Percentiles rank a stretch among this genome's conserved stretches.
Evolutionary conservation across 1,139 yeast genomes (phyloP).

Genomic region (Suhomyces bribrorum): DNA sequence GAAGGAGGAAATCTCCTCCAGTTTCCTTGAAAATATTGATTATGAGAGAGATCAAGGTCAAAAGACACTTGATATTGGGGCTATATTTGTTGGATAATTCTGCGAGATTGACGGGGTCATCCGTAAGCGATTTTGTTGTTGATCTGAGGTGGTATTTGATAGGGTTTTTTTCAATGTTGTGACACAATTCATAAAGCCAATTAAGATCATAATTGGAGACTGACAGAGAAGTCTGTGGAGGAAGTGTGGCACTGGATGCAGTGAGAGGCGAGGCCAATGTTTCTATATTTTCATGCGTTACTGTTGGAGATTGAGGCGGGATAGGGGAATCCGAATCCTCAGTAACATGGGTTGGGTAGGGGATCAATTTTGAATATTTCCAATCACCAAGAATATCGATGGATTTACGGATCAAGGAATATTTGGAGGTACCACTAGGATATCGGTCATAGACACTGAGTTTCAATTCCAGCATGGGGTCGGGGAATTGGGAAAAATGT

Average conservation of each 20-base stretch:
- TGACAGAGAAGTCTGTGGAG: not conserved
- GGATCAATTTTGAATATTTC: constrained; percentile 29
- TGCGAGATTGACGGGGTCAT: constrained; percentile 36
- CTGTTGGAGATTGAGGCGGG: not conserved
- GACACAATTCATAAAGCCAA: constrained; percentile 45
- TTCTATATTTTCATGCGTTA: not conserved
- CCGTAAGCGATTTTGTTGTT: constrained; percentile 38
- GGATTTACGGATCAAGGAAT: constrained; percentile 43
- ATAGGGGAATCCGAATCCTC: not conserved
- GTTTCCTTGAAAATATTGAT: constrained; percentile 35
- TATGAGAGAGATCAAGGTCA: constrained; percentile 32
- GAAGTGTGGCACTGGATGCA: not conserved
- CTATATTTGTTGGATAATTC: constrained; percentile 34
- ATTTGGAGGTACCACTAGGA: constrained; percentile 58
- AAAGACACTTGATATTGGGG: constrained; percentile 24
- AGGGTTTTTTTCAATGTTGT: constrained; percentile 51
- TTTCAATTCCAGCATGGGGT: constrained; percentile 42
- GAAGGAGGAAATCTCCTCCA: constrained; percentile 39
- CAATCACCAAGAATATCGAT: constrained; percentile 36
- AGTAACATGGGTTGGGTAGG: constrained; percentile 18
- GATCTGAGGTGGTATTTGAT: constrained; percentile 52
- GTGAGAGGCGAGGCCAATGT: constrained; percentile 6
- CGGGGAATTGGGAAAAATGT: constrained; percentile 43
- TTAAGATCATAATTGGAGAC: constrained; percentile 26
- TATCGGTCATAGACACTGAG: constrained; percentile 45